A percentile compares a stretch with the other conserved stretches of the same genome.
These are phyloP conservation scores for Tilletia indica DNA, from an alignment of 1,284 basidiomycete genomes.

Conservation along the genomic window DNA sequence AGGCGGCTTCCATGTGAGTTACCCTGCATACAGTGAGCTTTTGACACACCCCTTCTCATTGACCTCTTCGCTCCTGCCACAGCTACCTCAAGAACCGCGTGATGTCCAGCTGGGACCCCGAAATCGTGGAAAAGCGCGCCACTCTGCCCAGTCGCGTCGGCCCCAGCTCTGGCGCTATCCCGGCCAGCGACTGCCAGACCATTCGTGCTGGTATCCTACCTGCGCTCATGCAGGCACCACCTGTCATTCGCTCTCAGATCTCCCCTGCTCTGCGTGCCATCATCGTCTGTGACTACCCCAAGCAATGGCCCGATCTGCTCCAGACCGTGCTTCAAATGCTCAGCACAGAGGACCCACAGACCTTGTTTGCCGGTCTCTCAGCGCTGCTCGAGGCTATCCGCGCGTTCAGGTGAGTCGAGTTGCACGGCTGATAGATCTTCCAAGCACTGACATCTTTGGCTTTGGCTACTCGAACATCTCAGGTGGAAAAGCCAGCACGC, in stretches of 20 bases:
- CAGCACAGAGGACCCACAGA: conserved; percentile 33
- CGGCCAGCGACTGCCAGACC: conserved; percentile 35
- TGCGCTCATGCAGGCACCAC: conserved; percentile 41
- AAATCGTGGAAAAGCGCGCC: neutral
- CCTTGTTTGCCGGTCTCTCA: conserved; percentile 46
- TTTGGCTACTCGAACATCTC: neutral
- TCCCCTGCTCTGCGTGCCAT: conserved; percentile 42
- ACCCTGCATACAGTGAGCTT: neutral
- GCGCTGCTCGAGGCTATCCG: conserved; percentile 51
- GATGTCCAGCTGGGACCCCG: conserved; percentile 42
- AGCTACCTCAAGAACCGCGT: conserved; percentile 54
- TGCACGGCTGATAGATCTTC: too few species aligned
- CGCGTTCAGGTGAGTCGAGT: conserved; percentile 32
- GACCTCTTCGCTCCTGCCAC: neutral
- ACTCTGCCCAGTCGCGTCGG: conserved; percentile 21
- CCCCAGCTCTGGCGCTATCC: conserved; percentile 27
- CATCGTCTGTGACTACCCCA: conserved; percentile 46
- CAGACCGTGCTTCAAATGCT: conserved; percentile 45
- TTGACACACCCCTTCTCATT: neutral
- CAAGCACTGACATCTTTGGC: too few species aligned
- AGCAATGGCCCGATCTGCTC: conserved; percentile 48
- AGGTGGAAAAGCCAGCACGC: conserved; percentile 35
- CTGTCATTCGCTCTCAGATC: conserved; percentile 42
- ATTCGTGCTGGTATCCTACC: conserved; percentile 40
- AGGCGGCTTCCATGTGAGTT: conserved; percentile 48